These are phyloP conservation scores for Fraxinus nigra DNA, from an alignment of 305 asterid genomes.

Conservation along the genomic window DNA sequence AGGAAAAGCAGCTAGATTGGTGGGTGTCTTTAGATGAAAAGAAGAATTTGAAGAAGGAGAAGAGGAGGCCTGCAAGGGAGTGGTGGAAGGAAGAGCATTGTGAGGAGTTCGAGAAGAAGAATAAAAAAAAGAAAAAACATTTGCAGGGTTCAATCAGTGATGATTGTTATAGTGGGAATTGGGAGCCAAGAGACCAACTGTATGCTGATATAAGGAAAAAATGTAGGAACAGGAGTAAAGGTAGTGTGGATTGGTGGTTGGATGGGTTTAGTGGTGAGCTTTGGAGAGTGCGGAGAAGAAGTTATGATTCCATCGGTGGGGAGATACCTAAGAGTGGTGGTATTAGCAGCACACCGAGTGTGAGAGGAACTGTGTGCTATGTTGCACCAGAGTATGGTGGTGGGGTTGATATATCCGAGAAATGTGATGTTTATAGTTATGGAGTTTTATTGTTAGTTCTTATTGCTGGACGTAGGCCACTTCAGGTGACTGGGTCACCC, in stretches of 20 bases:
- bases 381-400: constrained; percentile 85
- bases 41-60: constrained; percentile 53
- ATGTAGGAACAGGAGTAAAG: constrained; percentile 43
- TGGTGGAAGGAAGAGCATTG: constrained; percentile 99
- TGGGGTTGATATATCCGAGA: constrained; percentile 76
- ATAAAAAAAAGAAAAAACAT: constrained; percentile 63
- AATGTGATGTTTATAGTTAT: constrained; percentile 84
- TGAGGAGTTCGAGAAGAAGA: constrained; percentile 84
- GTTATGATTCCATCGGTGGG: constrained; percentile 70
- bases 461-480: constrained; percentile 86
- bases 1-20: constrained; percentile 79
- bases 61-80: constrained; percentile 86
- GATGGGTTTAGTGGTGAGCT: constrained; percentile 86
- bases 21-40: constrained; percentile 87
- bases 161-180: constrained; percentile 44
- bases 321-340: constrained; percentile 84
- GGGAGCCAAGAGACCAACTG: constrained; percentile 69
- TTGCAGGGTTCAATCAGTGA: constrained; percentile 49
- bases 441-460: constrained; percentile 83
- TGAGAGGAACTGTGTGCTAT: constrained; percentile 94
- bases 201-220: constrained; percentile 46
- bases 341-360: constrained; percentile 86
- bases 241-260: constrained; percentile 89
- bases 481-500: constrained; percentile 91
- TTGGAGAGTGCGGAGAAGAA: constrained; percentile 59